Evolutionary conservation across 2,329 filamentous ascomycete genomes (phyloP), one percentile per base, ranked within the genome.

Genomic region (Cordyceps pruinosa): DNA sequence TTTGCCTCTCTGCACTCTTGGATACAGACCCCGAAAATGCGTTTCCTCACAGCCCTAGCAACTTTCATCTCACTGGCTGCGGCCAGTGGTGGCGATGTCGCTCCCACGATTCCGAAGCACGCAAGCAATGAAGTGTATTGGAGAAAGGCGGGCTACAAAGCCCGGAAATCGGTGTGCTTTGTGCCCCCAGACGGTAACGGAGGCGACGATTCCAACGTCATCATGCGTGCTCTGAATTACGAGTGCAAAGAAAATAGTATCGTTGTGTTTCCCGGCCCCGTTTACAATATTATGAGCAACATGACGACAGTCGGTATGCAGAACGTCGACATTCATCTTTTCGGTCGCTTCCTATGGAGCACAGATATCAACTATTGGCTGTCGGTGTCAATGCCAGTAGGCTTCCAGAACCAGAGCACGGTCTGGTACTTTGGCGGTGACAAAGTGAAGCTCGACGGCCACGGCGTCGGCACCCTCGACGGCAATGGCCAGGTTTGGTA

Each of bases 401-500:
- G 75, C 5, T 82, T 79, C 63, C 79, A 83, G 64, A 81, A 83
- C 60, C 79, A 81, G 59, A 77, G 74, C 15, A 78, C 77, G 0
- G 79, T 77, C 1, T 82, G 77, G 76, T 68, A 77, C 53, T 74
- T 83, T 60, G 80, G 81, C 17, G 82, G 82, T 5, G 68, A 77
- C 13, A 73, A 76, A 32, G 69, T 86, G 25, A 65, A 69, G 10
- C 73, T 79, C 59, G 69, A 77, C 34, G 81, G 80, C 10, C 68
- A 77, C 61, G 77, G 77, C 13, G 66, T 68, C 21, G 82, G 82
- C 5, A 82, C 77, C 2, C 68, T 85, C 15, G 74, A 84, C 63
- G 82, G 82, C 10, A 84, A 85, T 62, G 82, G 82, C 2, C 77
- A 84, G 62, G 73, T 75, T 3, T 85, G 82, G 82, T 84, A 85